Base-by-base conservation (phyloP, 2,329 filamentous ascomycete genomes). In the Pseudomassariella vexata region DNA sequence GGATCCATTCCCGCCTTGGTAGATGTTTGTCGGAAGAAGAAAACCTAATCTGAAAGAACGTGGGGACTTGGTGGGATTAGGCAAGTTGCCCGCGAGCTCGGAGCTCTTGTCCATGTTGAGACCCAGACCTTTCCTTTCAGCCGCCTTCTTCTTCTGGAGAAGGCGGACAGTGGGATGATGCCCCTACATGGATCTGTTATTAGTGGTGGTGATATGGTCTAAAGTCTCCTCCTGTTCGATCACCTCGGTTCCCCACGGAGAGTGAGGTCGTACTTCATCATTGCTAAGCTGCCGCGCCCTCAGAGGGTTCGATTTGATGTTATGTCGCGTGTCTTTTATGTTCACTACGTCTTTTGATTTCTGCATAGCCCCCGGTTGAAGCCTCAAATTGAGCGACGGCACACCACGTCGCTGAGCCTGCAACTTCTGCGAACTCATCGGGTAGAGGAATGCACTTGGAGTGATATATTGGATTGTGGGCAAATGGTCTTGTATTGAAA, bases 341-440 rank as follows among this genome's bases (percentile, higher is more conserved):
- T n/a, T n/a, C n/a, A n/a, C n/a, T n/a, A n/a, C n/a, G n/a, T n/a
- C n/a, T n/a, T n/a, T n/a, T n/a, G n/a, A n/a, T n/a, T n/a, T n/a
- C n/a, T n/a, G n/a, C n/a, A n/a, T n/a, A n/a, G n/a, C n/a, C n/a
- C n/a, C n/a, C n/a, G n/a, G n/a, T n/a, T n/a, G n/a, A n/a, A n/a
- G n/a, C n/a, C n/a, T n/a, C n/a, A n/a, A n/a, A n/a, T n/a, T n/a
- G n/a, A n/a, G n/a, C n/a, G n/a, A n/a, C n/a, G n/a, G n/a, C n/a
- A n/a, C n/a, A n/a, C n/a, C 76, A 41, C 81, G 79, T 56, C 90
- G 73, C 60, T 96, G 92, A 34, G 88, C 88, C 61, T 96, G 90
- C 30, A 96, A 68, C 55, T 87, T 83, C 56, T 95, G 88, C 16
- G 90, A 94, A 62, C 89, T 96, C 87, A 98, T 94, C 22, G 92